Conservation (phyloP, 257 asterid species). For the Nicotiana undulata region DNA sequence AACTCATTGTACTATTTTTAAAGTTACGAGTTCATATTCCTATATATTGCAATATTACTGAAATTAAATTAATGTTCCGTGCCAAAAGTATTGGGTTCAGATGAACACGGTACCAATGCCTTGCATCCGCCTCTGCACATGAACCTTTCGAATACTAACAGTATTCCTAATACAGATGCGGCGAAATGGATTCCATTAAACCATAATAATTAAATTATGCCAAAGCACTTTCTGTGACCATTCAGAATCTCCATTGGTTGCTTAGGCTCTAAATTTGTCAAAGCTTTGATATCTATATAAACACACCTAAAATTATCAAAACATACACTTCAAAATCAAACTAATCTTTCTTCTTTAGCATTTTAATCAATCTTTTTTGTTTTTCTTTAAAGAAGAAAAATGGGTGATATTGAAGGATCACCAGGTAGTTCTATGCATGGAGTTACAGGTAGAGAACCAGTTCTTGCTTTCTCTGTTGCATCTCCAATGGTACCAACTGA, state of each 20-base stretch:
- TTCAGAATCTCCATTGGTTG: constrained; percentile 7
- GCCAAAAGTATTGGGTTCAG: no score
- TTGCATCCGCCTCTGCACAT: no score
- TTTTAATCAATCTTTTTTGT: neutral
- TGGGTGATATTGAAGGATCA: constrained; percentile 30
- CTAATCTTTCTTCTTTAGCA: neutral
- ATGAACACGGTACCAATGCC: no score
- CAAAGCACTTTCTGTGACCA: neutral
- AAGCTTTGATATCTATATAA: neutral
- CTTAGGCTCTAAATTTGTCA: neutral
- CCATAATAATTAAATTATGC: neutral
- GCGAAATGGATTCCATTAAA: neutral
- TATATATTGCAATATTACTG: no score
- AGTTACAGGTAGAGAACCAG: constrained; percentile 56
- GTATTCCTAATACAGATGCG: neutral
- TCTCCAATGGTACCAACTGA: constrained; percentile 32
- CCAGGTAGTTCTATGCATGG: constrained; percentile 73
- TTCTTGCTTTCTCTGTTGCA: constrained; percentile 30
- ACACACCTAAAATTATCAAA: neutral
- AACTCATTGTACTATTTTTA: no score
- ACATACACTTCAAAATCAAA: no score
- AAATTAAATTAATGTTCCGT: no score
- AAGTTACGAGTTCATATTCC: no score
- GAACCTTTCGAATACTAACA: neutral
- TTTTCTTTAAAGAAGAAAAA: neutral